Conservation (phyloP, 768 basidiomycete species). For the Phlebiopsis flavidoalba region DNA sequence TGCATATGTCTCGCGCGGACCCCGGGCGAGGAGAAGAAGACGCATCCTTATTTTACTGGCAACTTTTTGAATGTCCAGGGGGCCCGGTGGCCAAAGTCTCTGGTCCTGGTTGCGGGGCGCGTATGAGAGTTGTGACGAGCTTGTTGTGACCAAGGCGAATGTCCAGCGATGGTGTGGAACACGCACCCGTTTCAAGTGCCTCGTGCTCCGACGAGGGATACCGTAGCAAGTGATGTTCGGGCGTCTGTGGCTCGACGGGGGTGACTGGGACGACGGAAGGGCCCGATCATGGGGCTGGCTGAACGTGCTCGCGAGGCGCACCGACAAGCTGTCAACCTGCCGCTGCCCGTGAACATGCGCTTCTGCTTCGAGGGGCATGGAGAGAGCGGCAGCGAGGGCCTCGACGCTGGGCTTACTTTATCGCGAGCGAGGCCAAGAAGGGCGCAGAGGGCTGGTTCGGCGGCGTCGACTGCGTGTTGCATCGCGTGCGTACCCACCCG, state of each 20-base stretch:
- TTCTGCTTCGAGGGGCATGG: constrained; percentile 97
- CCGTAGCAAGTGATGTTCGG: constrained; percentile 65
- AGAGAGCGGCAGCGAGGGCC: constrained; percentile 90
- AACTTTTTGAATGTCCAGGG: constrained; percentile 96
- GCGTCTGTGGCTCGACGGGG: constrained; percentile 76
- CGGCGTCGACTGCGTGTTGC: constrained; percentile 86
- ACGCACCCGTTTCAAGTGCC: constrained; percentile 79
- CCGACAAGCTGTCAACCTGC: constrained; percentile 44
- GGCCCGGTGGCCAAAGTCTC: constrained; percentile 64
- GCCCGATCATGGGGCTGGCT: constrained; percentile 85
- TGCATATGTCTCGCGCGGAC: constrained; percentile 79
- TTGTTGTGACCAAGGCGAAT: constrained; percentile 27
- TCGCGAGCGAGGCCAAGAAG: constrained; percentile 62
- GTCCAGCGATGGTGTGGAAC: constrained; percentile 78
- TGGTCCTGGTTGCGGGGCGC: background rate
- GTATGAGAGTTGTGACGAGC: background rate
- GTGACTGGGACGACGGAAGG: constrained; percentile 97
- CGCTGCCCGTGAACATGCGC: constrained; percentile 82
- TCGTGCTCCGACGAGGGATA: constrained; percentile 46
- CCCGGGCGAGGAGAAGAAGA: constrained; percentile 91
- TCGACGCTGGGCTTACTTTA: constrained; percentile 88
- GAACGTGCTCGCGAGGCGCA: constrained; percentile 81
- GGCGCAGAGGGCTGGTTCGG: constrained; percentile 71
- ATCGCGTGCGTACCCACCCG: constrained; percentile 58
- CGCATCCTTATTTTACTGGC: constrained; percentile 89